A percentile compares a stretch with the other conserved stretches of the same genome.
phyloP scores from a whole-genome alignment of 1,284 basidiomycete species.

The Ganoderma boninense region DNA sequence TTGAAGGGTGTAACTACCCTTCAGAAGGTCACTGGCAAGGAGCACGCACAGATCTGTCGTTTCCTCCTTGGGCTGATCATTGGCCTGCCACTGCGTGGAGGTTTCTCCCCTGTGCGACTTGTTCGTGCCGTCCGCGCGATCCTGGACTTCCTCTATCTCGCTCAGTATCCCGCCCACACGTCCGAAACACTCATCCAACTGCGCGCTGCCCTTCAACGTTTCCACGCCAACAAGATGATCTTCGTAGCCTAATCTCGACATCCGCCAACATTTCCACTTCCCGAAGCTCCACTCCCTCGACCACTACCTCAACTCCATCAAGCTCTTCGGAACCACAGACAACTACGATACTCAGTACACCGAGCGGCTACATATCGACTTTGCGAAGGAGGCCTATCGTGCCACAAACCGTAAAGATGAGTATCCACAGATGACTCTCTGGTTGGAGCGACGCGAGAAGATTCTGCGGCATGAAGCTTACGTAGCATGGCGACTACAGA shows the following conservation, averaged over 20 bases:
- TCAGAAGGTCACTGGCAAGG: slow-evolving; percentile 30
- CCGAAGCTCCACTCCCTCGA: slow-evolving; percentile 25
- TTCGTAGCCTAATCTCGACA: slow-evolving; percentile 22
- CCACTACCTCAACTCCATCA: slow-evolving; percentile 10
- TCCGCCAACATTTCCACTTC: slow-evolving; percentile 37
- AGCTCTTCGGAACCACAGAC: slow-evolving; percentile 14
- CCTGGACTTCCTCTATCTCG: slow-evolving; percentile 14
- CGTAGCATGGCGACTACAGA: too few relatives aligned
- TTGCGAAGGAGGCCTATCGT: slow-evolving; percentile 37
- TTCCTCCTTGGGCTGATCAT: slow-evolving; percentile 41
- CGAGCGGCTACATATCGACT: slow-evolving; percentile 39
- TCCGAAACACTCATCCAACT: not conserved
- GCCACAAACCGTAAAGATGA: slow-evolving; percentile 46
- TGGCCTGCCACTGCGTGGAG: slow-evolving; percentile 26
- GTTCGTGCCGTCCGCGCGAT: slow-evolving; percentile 1
- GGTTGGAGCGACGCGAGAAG: slow-evolving; percentile 44
- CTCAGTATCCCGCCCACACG: slow-evolving; percentile 6
- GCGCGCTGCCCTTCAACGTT: not conserved
- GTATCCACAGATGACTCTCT: slow-evolving; percentile 46
- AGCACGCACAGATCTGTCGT: slow-evolving; percentile 25
- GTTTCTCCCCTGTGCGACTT: not conserved
- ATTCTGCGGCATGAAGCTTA: slow-evolving; percentile 10
- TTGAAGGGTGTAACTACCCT: slow-evolving; percentile 34
- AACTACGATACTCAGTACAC: slow-evolving; percentile 20
- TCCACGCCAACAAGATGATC: slow-evolving; percentile 14